Evolutionary conservation across 257 asterid genomes (phyloP).

Genomic region (Nicotiana attenuata): DNA sequence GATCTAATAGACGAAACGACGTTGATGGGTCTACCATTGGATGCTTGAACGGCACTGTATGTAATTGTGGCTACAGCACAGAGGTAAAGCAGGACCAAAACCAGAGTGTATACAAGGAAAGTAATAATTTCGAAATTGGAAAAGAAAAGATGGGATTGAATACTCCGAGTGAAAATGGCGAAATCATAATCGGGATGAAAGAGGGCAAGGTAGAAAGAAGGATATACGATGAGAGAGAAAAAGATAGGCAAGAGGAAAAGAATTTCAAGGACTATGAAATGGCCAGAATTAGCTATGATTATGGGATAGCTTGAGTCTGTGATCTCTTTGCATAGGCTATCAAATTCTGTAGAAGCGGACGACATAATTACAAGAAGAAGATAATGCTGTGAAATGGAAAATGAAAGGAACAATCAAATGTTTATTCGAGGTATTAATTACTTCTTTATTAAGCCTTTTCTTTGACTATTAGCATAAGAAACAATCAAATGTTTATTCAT

Average conservation of each 20-base stretch:
- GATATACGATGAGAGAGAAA: neutral
- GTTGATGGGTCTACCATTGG: neutral
- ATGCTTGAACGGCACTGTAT: neutral
- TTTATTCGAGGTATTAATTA: no score
- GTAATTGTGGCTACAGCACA: constrained; percentile 1
- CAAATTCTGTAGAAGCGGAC: neutral
- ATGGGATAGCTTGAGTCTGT: neutral
- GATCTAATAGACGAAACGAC: neutral
- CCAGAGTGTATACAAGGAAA: neutral
- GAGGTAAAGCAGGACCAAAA: neutral
- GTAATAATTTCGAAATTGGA: no score
- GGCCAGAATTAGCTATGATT: neutral
- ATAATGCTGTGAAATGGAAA: neutral
- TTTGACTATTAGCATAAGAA: no score
- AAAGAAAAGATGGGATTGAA: no score
- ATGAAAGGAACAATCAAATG: neutral
- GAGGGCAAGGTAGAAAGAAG: neutral
- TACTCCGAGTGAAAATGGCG: neutral
- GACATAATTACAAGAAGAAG: neutral
- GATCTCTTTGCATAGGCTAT: neutral
- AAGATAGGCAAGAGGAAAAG: neutral
- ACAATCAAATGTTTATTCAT: no score
- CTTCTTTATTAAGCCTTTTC: no score
- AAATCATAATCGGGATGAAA: neutral
- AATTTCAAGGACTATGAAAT: neutral